phyloP scores from a whole-genome alignment of 2,329 filamentous ascomycete species.

The Neonectria sp. region DNA sequence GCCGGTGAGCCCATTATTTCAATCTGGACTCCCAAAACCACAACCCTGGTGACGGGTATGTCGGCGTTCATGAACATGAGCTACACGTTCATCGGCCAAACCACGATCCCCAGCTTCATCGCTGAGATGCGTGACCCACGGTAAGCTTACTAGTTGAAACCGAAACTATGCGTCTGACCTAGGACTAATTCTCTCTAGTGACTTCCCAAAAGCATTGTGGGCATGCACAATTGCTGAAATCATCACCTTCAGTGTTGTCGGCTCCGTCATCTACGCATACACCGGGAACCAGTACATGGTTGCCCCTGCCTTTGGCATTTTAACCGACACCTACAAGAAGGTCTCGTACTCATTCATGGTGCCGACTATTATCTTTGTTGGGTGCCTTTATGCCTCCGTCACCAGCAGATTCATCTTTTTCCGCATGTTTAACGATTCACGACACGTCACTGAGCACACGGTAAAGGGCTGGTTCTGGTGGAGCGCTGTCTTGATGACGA shows the following conservation, averaged over 20 bases:
- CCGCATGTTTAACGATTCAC: conserved; percentile 83
- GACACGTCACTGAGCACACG: conserved; percentile 86
- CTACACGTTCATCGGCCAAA: conserved; percentile 97
- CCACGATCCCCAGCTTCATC: conserved; percentile 94
- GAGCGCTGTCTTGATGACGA: conserved; percentile 76
- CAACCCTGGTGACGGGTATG: conserved; percentile 86
- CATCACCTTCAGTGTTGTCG: conserved; percentile 86
- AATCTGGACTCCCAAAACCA: conserved; percentile 77
- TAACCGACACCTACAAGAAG: conserved; percentile 86
- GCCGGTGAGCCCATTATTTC: conserved; percentile 78
- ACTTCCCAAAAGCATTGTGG: conserved; percentile 94
- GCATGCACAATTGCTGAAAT: conserved; percentile 90
- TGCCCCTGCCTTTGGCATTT: conserved; percentile 86
- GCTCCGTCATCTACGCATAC: conserved; percentile 84
- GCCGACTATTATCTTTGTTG: conserved; percentile 91
- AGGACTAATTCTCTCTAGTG: conserved; percentile 58
- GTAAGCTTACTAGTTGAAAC: conserved; percentile 40
- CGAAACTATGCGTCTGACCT: too few relatives aligned
- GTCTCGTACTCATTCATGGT: conserved; percentile 95
- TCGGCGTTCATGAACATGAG: conserved; percentile 95
- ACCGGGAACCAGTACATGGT: conserved; percentile 92
- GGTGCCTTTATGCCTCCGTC: conserved; percentile 90
- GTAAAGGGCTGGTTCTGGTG: conserved; percentile 85
- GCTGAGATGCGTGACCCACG: conserved; percentile 86
- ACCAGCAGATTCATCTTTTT: conserved; percentile 93